Percentiles rank a stretch among this genome's conserved stretches.
Evolutionary conservation across 768 basidiomycete species (phyloP).

Genomic region (Boletus huronensis): DNA sequence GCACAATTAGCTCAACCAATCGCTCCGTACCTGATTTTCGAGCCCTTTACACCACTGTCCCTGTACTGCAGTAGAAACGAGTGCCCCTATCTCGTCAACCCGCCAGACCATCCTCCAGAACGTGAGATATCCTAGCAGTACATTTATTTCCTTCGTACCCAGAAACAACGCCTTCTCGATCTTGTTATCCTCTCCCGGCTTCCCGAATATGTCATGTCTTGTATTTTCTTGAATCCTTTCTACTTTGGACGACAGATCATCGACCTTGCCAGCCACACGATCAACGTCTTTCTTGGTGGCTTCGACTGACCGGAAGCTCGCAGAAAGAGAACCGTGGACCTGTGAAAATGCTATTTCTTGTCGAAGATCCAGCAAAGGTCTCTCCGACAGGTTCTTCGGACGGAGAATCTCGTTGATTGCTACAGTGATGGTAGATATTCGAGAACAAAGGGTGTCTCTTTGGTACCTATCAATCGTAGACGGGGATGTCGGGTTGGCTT

Average conservation of each 20-base stretch:
- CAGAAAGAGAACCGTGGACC: slow-evolving; percentile 39
- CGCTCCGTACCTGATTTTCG: slow-evolving; percentile 45
- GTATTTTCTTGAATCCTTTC: slow-evolving; percentile 38
- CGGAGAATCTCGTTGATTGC: slow-evolving; percentile 32
- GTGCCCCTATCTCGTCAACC: slow-evolving; percentile 38
- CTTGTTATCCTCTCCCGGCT: slow-evolving; percentile 17
- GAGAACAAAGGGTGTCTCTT: slow-evolving; percentile 55
- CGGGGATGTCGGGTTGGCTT: slow-evolving; percentile 42
- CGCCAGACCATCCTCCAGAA: slow-evolving; percentile 41
- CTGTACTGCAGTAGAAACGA: slow-evolving; percentile 32
- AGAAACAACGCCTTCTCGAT: slow-evolving; percentile 29
- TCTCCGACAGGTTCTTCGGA: not conserved
- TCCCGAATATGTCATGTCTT: slow-evolving; percentile 39
- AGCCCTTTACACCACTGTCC: slow-evolving; percentile 42
- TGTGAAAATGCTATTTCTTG: slow-evolving; percentile 38
- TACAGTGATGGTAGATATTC: slow-evolving; percentile 47
- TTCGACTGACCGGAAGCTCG: slow-evolving; percentile 33
- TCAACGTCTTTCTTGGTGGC: slow-evolving; percentile 34
- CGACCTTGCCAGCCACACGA: slow-evolving; percentile 32
- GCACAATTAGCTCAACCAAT: not conserved
- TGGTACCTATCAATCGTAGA: slow-evolving; percentile 62
- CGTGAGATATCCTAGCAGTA: slow-evolving; percentile 31
- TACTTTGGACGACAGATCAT: slow-evolving; percentile 36
- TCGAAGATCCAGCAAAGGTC: slow-evolving; percentile 28
- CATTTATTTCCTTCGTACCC: slow-evolving; percentile 29